Evolutionary conservation across 768 basidiomycete genomes (phyloP), one percentile per base, ranked within the genome.

Genomic region (Trametes cubensis): DNA sequence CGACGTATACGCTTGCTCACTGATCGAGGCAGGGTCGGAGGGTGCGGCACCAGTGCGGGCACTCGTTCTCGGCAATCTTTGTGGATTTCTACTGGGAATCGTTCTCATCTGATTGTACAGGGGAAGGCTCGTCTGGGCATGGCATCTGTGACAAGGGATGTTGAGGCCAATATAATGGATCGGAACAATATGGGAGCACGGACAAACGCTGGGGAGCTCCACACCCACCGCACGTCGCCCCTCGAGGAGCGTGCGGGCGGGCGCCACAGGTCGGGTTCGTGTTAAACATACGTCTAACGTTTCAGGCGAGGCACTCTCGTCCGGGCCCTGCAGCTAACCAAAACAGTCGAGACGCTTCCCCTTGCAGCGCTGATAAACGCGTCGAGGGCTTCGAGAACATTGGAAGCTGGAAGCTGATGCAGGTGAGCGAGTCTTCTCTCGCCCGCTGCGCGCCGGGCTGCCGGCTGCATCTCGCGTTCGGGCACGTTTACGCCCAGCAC

Each of bases 51-150:
- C 61, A 62, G 44, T 52, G 61, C 61, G 61, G 61, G 49, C 30
- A 14, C 60, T 34, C 55, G 28, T 21, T 7, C 42, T 62, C 61
- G 61, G 61, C 61, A 57, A 57, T 62, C 61, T 62, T 17, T 62
- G 55, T 23, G 41, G 55, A 57, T 46, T n/a, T 57, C 49, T 50
- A 44, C 48, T 44, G 26, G 46, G 61, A 62, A 57, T 6, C 18
- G 11, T 45, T 14, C 38, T 23, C 49, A 26, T 62, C 61, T 62
- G 55, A 62, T 62, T 46, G 55, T 46, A 42, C 39, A 39, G 3
- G 11, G 21, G 38, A 18, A 46, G 48, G 28, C 44, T 21, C 20
- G 23, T 41, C 49, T 45, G 20, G 55, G 49, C 50, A 53, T 47
- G 49, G 26, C 42, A 14, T 49, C 18, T n/a, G 41, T 44, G 23